Conservation (phyloP, 2,329 filamentous ascomycete species). For the Diplodia mutila region DNA sequence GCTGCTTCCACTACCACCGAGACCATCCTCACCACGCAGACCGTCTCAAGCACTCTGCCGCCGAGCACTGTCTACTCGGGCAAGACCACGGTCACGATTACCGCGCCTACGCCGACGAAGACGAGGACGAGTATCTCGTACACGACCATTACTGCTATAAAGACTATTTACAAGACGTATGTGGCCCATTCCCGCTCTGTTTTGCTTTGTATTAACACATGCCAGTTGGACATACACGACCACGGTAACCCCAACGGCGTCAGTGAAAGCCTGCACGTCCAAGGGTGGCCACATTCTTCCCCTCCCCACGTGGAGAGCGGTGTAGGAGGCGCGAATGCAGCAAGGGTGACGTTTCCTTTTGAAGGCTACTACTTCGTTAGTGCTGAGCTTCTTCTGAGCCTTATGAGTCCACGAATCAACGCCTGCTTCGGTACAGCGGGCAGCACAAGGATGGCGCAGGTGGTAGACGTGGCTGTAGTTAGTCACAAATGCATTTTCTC, state of each 20-base stretch:
- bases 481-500: not conserved
- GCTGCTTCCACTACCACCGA: conserved; percentile 37
- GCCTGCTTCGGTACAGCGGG: not conserved
- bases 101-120: conserved; percentile 43
- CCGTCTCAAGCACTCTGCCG: conserved; percentile 38
- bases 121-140: conserved; percentile 35
- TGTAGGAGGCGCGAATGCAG: not conserved
- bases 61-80: conserved; percentile 43
- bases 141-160: conserved; percentile 37
- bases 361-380: not conserved
- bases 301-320: not conserved
- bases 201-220: conserved; percentile 8
- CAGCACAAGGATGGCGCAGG: not conserved
- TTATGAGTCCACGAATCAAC: conserved; percentile 13
- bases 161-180: conserved; percentile 39
- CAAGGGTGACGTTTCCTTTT: too few species aligned
- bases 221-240: conserved; percentile 36
- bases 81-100: conserved; percentile 38
- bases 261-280: conserved; percentile 40
- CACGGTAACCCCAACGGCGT: conserved; percentile 42
- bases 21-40: conserved; percentile 32
- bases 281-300: conserved; percentile 37
- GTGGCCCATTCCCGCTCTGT: not conserved
- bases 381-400: not conserved
- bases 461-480: not conserved